Evolutionary conservation across 1,284 basidiomycete genomes (phyloP).

Genomic region (Leccinum angustisporum): DNA sequence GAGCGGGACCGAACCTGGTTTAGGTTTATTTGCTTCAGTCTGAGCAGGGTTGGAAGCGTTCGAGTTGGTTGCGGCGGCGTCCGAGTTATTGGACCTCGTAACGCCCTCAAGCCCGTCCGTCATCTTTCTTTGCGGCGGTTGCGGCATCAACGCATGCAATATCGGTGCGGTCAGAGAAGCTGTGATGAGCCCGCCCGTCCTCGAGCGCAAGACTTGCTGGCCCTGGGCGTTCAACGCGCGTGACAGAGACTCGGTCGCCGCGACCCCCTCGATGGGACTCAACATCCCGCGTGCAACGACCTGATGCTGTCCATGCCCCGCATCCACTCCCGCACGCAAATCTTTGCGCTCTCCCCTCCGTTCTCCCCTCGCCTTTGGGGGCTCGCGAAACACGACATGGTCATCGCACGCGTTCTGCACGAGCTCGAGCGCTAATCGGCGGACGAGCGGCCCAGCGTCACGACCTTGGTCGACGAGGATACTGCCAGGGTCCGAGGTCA

Average conservation of each 20-base stretch:
- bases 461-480: slow-evolving; percentile 68
- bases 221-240: slow-evolving; percentile 41
- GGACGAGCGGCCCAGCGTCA: slow-evolving; percentile 62
- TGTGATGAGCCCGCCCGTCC: slow-evolving; percentile 34
- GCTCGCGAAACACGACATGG: slow-evolving; percentile 56
- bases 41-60: slow-evolving; percentile 12
- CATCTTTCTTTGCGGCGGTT: slow-evolving; percentile 47
- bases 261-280: slow-evolving; percentile 38
- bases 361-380: slow-evolving; percentile 42
- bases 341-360: slow-evolving; percentile 37
- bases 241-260: slow-evolving; percentile 47
- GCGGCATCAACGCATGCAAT: slow-evolving; percentile 54
- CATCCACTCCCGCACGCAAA: slow-evolving; percentile 3
- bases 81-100: slow-evolving; percentile 16
- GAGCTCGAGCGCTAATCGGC: slow-evolving; percentile 67
- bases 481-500: slow-evolving; percentile 78
- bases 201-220: slow-evolving; percentile 30
- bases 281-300: slow-evolving; percentile 42
- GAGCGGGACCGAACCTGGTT: slow-evolving; percentile 74
- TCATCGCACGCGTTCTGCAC: slow-evolving; percentile 73
- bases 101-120: slow-evolving; percentile 31
- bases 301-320: slow-evolving; percentile 23
- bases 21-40: slow-evolving; percentile 38
- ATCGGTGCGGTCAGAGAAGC: slow-evolving; percentile 51
- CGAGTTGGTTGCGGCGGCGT: slow-evolving; percentile 6